Evolutionary conservation across 176 grass and related monocot genomes (phyloP).

Genomic region (Aegilops speltoides): DNA sequence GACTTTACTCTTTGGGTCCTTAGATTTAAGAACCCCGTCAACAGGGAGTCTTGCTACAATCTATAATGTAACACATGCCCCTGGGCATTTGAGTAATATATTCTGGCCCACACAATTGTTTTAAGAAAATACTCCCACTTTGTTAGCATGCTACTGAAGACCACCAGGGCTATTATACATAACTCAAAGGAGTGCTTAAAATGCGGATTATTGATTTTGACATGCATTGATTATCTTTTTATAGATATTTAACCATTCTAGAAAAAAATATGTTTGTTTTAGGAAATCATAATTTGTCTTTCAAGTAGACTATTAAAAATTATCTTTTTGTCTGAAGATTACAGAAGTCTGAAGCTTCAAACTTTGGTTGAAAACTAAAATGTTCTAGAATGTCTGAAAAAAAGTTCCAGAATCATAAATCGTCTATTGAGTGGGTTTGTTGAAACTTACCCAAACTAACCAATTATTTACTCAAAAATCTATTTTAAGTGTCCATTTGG

Average conservation of each 20-base stretch:
- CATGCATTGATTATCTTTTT: neutral
- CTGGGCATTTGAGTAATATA: too few relatives aligned
- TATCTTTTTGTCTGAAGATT: neutral
- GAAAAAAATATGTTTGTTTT: neutral
- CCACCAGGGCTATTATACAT: neutral
- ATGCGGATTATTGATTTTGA: neutral
- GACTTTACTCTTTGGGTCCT: too few relatives aligned
- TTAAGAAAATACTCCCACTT: neutral
- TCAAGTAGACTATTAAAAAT: neutral
- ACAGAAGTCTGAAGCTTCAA: neutral
- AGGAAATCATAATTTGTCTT: neutral
- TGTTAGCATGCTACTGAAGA: neutral
- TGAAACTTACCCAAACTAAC: neutral
- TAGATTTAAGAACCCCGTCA: too few relatives aligned
- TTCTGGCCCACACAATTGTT: too few relatives aligned
- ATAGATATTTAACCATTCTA: neutral
- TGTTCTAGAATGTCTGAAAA: too few relatives aligned
- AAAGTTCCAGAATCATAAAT: too few relatives aligned
- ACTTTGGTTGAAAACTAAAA: too few relatives aligned
- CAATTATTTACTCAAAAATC: neutral
- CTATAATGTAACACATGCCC: too few relatives aligned
- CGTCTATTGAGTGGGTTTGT: too few relatives aligned
- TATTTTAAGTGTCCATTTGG: neutral
- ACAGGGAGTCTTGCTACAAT: too few relatives aligned
- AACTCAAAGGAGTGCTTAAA: neutral